Conservation (phyloP, 768 basidiomycete species). For the Phylloporus scabripes region DNA sequence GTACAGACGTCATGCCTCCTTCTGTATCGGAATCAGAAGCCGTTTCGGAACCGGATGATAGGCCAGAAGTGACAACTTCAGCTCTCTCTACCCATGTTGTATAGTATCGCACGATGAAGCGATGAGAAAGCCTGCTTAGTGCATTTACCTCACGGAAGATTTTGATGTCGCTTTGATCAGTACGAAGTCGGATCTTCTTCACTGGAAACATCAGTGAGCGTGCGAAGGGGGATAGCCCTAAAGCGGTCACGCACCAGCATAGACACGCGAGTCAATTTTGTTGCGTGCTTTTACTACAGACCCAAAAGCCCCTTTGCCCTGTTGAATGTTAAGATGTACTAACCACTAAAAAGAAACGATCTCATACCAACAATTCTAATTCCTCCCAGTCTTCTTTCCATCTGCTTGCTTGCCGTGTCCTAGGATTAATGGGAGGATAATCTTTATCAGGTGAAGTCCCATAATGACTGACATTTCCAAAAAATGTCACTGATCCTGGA, state of each 20-base stretch:
- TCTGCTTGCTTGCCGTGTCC: conserved; percentile 56
- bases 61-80: conserved; percentile 45
- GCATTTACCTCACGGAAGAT: conserved; percentile 91
- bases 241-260: conserved; percentile 51
- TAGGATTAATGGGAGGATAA: conserved; percentile 42
- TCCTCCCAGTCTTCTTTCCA: conserved; percentile 97
- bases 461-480: conserved; percentile 33
- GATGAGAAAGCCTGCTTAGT: conserved; percentile 80
- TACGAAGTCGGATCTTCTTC: conserved; percentile 83
- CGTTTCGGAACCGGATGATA: conserved; percentile 43
- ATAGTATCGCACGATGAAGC: conserved; percentile 88
- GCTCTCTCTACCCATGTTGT: conserved; percentile 84
- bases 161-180: conserved; percentile 73
- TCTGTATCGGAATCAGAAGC: conserved; percentile 35
- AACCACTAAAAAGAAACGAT: not conserved
- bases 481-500: conserved; percentile 41
- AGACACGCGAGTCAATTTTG: conserved; percentile 79
- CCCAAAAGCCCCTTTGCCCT: conserved; percentile 89
- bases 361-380: conserved; percentile 66
- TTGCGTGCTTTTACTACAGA: conserved; percentile 94
- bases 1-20: conserved; percentile 54
- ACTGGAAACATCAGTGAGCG: conserved; percentile 37
- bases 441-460: conserved; percentile 61
- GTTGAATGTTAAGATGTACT: not conserved
- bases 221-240: not conserved